These are phyloP conservation scores for Tricholoma bakamatsutake DNA, from an alignment of 768 basidiomycete species.

Conservation along the genomic window DNA sequence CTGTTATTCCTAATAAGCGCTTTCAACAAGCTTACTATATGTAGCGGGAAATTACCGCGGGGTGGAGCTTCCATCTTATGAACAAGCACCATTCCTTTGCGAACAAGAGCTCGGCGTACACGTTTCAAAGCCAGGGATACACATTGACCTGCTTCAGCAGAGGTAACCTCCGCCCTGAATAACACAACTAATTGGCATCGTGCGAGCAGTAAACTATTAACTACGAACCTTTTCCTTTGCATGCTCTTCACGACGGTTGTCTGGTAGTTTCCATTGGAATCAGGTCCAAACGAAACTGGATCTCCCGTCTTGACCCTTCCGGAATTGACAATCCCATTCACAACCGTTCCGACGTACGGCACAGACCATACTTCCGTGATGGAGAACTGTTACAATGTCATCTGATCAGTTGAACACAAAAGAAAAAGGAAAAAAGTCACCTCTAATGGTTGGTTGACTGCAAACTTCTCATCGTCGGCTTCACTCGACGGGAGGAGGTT, in stretches of 20 bases:
- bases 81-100: conserved; percentile 94
- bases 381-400: conserved; percentile 49
- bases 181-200: not conserved
- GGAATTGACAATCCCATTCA: conserved; percentile 77
- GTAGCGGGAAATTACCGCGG: conserved; percentile 41
- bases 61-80: conserved; percentile 75
- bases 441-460: conserved; percentile 74
- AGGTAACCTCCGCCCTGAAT: conserved; percentile 66
- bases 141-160: conserved; percentile 93
- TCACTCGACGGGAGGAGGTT: conserved; percentile 90
- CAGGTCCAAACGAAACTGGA: conserved; percentile 80
- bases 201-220: too few species aligned
- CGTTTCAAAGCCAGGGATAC: conserved; percentile 92
- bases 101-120: conserved; percentile 69
- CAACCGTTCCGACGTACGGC: conserved; percentile 80
- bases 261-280: conserved; percentile 85
- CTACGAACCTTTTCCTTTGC: conserved; percentile 78
- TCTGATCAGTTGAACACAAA: conserved; percentile 4
- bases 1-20: conserved; percentile 29
- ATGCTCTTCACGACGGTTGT: conserved; percentile 82
- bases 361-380: conserved; percentile 87
- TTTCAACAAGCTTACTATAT: not conserved
- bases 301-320: conserved; percentile 78
- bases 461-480: conserved; percentile 75
- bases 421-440: conserved; percentile 26